Evolutionary conservation across 2,329 filamentous ascomycete species (phyloP).

Genomic region (Penicillium italicum): DNA sequence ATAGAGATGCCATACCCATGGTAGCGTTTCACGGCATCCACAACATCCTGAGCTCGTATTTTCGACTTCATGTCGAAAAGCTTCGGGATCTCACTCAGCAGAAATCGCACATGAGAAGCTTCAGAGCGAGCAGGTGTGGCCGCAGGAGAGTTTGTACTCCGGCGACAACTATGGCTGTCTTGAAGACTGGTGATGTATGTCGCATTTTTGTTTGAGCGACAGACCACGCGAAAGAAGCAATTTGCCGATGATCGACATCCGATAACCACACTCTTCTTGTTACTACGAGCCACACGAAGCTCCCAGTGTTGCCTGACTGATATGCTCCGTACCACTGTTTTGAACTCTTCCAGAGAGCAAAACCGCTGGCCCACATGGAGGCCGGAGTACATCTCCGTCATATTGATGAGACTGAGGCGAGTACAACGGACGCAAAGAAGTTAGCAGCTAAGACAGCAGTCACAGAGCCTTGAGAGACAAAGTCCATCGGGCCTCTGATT

Average conservation of each 20-base stretch:
- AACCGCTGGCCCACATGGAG: conserved; percentile 40
- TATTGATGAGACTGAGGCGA: conserved; percentile 16
- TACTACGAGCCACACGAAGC: conserved; percentile 40
- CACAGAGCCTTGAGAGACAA: conserved; percentile 13
- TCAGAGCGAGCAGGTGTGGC: conserved; percentile 39
- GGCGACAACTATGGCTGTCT: conserved; percentile 38
- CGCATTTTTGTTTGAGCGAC: conserved; percentile 40
- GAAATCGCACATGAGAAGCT: conserved; percentile 40
- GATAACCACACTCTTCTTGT: conserved; percentile 42
- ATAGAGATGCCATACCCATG: conserved; percentile 42
- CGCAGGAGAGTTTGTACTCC: conserved; percentile 27
- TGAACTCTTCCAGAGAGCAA: conserved; percentile 39
- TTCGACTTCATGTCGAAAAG: conserved; percentile 39
- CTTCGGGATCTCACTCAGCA: conserved; percentile 40
- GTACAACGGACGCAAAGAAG: conserved; percentile 14
- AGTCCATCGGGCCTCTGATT: conserved; percentile 27
- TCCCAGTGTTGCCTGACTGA: conserved; percentile 44
- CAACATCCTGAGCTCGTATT: conserved; percentile 38
- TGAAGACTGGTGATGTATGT: conserved; percentile 42
- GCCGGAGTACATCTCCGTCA: conserved; percentile 41
- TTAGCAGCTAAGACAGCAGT: conserved; percentile 15
- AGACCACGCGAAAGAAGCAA: conserved; percentile 41
- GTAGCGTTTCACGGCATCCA: conserved; percentile 41
- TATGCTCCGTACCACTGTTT: conserved; percentile 37
- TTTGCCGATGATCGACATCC: conserved; percentile 39